Evolutionary conservation across 805 yeast genomes (phyloP).

Genomic region (Yamadazyma nakazawae): DNA sequence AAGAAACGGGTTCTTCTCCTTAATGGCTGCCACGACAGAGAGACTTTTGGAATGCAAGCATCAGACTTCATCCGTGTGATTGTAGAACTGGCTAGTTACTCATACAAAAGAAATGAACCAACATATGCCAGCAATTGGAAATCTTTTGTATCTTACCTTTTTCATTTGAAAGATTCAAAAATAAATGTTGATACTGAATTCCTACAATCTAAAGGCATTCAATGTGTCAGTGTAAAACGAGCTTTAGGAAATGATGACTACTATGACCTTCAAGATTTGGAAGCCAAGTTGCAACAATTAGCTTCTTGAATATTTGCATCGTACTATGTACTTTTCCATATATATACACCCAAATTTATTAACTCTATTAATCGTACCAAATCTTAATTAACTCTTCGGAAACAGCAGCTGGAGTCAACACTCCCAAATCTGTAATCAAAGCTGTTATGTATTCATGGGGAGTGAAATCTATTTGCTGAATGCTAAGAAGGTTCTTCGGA

Average conservation of each 20-base stretch:
- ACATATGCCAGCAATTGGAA: conserved; percentile 28
- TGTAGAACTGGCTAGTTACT: conserved; percentile 53
- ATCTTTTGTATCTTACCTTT: conserved; percentile 59
- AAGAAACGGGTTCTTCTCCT: conserved; percentile 58
- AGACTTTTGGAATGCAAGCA: conserved; percentile 68
- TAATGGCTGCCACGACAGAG: conserved; percentile 77
- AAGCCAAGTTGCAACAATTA: conserved; percentile 18
- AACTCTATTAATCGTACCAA: conserved; percentile 75
- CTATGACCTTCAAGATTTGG: conserved; percentile 45
- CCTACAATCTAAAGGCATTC: conserved; percentile 43
- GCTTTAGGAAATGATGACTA: conserved; percentile 21
- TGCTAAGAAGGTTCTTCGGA: conserved; percentile 19
- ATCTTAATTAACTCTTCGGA: conserved; percentile 97
- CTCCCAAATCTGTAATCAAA: conserved; percentile 92
- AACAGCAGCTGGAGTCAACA: conserved; percentile 94
- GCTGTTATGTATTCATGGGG: conserved; percentile 96
- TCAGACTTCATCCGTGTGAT: conserved; percentile 55
- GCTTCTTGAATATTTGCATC: background rate
- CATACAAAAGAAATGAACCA: conserved; percentile 23
- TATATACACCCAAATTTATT: background rate
- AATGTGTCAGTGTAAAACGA: conserved; percentile 41
- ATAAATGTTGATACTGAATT: conserved; percentile 46
- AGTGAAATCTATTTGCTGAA: conserved; percentile 74
- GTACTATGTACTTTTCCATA: conserved; percentile 6
- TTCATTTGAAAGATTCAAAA: conserved; percentile 50